A percentile compares a stretch with the other conserved stretches of the same genome.
These are phyloP conservation scores for Chrysosporium queenslandicum DNA, from an alignment of 2,329 filamentous ascomycete species.

Conservation along the genomic window DNA sequence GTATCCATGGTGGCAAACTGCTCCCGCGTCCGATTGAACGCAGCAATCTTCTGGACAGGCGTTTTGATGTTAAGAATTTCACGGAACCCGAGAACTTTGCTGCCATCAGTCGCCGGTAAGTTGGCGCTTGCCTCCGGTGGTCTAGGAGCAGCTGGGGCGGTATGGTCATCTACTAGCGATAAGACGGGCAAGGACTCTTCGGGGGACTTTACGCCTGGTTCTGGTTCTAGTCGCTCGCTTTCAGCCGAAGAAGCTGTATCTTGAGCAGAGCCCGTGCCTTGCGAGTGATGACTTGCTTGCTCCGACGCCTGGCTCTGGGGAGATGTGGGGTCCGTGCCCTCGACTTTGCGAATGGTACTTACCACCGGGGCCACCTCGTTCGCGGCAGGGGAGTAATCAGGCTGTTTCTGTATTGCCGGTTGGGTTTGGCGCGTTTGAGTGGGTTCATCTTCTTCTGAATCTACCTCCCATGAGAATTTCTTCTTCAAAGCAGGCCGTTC, in stretches of 20 bases:
- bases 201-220: not conserved
- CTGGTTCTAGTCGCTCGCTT: not conserved
- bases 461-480: conserved; percentile 38
- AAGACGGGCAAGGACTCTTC: not conserved
- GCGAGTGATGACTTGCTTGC: not conserved
- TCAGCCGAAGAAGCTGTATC: not conserved
- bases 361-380: not conserved
- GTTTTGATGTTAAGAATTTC: conserved; percentile 65
- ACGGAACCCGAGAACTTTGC: conserved; percentile 52
- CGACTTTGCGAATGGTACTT: not conserved
- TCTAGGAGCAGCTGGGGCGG: conserved; percentile 9
- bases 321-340: not conserved
- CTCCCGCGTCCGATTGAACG: conserved; percentile 61
- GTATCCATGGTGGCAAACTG: conserved; percentile 64
- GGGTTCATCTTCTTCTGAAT: conserved; percentile 15
- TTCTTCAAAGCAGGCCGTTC: conserved; percentile 20
- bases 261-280: not conserved
- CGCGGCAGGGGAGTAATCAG: not conserved
- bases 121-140: not conserved
- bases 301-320: not conserved
- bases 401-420: not conserved
- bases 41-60: conserved; percentile 57
- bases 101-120: conserved; percentile 18
- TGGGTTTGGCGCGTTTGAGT: not conserved
- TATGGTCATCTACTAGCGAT: not conserved